Evolutionary conservation across 108 stramenopile genomes (phyloP), one percentile per base, ranked within the genome.

Genomic region (Ochromonas danica): DNA sequence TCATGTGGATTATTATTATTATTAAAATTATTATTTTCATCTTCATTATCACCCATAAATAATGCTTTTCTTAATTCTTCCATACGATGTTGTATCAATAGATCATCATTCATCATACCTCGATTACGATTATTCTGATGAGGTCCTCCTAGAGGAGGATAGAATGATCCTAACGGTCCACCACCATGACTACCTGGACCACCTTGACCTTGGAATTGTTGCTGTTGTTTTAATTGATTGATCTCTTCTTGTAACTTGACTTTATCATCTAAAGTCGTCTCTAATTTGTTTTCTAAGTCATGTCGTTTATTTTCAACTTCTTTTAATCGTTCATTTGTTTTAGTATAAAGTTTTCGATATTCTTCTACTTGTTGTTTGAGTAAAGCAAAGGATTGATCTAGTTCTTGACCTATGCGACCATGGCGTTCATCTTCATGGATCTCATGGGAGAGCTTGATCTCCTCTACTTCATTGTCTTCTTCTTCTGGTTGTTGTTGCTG

Each of bases 21-120:
- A 17, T 57, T 22, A 10, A 57, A 57, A 22, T 57, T 57, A 22
- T 17, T 57, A 57, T 10, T 22, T 22, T 28, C 25, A 36, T 31
- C 63, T 31, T 67, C 63, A 35, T 67, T 36, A 25, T 67, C 35
- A 35, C 25, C 63, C 3, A 33, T 14, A 6, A 67, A 67, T 36
- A 67, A 36, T 31, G 63, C 63, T 35, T 36, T 28, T 28, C 63
- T 28, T 10, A 67, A 10, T 67, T 67, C 63, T 67, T 67, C 63
- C 6, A 6, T 36, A 14, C 63, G 17, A 6, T 67, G 3, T 22
- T 67, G 63, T 36, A 67, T 31, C 22, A 14, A 6, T 51, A 14
- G 45, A 14, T 14, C 14, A 14, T 51, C 22, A 51, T 22, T 51
- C 6, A 14, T 51, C 22, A 22, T 51, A 51, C 22, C 22, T 22